A percentile compares a stretch with the other conserved stretches of the same genome.
These are phyloP conservation scores for Sequoiadendron giganteum DNA, from an alignment of 75 land plant species.

Conservation along the genomic window DNA sequence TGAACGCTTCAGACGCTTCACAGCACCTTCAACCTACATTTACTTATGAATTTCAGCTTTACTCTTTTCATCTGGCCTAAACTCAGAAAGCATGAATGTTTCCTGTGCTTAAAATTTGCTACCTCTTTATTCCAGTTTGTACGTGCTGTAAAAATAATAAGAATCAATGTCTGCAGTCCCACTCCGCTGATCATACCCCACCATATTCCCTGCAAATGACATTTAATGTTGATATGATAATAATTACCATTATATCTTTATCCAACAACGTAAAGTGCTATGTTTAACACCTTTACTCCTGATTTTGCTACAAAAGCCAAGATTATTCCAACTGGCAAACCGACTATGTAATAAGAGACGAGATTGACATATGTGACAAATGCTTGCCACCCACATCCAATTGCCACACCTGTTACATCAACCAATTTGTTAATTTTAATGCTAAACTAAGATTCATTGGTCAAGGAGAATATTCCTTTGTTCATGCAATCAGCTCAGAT, in stretches of 20 bases:
- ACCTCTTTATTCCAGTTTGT: constrained; percentile 52
- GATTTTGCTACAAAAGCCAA: constrained; percentile 44
- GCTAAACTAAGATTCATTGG: background rate
- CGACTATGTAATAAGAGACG: constrained; percentile 38
- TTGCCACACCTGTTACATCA: constrained; percentile 42
- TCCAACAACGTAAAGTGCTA: no score
- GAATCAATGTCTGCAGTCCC: constrained; percentile 13
- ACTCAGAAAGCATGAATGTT: background rate
- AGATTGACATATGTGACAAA: constrained; percentile 44
- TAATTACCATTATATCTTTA: no score
- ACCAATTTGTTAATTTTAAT: no score
- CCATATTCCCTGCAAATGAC: constrained; percentile 23
- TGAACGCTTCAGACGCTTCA: background rate
- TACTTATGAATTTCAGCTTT: background rate
- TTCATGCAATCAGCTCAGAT: no score
- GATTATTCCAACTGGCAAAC: constrained; percentile 46
- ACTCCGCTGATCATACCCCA: constrained; percentile 28
- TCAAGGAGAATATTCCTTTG: no score
- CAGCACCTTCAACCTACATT: background rate
- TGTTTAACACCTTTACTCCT: constrained; percentile 26
- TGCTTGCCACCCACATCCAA: constrained; percentile 64
- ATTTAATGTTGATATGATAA: no score
- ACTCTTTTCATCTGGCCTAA: background rate
- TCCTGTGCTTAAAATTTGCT: no score
- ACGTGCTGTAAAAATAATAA: constrained; percentile 8